Evolutionary conservation across 108 stramenopile genomes (phyloP), one percentile per base, ranked within the genome.

Genomic region (Cyclotella kingstonii): DNA sequence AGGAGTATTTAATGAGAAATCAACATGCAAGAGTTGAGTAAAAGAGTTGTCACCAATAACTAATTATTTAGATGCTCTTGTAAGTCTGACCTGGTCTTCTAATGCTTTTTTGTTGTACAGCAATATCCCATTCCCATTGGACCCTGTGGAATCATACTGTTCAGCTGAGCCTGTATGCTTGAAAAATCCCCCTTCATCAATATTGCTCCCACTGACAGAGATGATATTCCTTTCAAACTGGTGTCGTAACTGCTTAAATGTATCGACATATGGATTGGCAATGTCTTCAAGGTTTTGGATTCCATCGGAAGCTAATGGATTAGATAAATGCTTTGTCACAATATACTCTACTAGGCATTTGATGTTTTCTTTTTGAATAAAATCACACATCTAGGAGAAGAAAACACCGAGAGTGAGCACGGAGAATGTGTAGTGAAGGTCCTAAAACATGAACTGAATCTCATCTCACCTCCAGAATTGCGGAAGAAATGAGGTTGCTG

Each of bases 281-380:
- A 90, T 72, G 51, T 89, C 87, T 57, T 90, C 92, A 51, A 94
- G 48, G 46, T 78, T 84, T 36, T 39, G 21, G 6, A 6, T 19
- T n/a, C 66, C 54, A 6, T 34, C 31, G 19, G 81, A 68, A 30
- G 63, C 35, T 26, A 36, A 0, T 11, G 56, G 18, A 33, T 36
- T 23, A 1, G 55, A 43, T 33, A 79, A 23, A 64, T 90, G 86
- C 38, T 83, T 84, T 23, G 85, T 80, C 21, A 88, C 89, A 25
- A 94, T 90, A 60, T 87, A 84, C 52, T 94, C 89, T 30, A 94
- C 76, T 5, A 94, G 83, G 0, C 84, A 89, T 36, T 87, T 87
- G 66, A 90, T 84, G 29, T 87, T 89, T 55, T 90, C 82, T 7
- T 56, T 63, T 42, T 83, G 80, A 25, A 94, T 89, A 51, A 79